Evolutionary conservation across 352 stramenopile genomes (phyloP).

Genomic region (Globisporangium spiculum): DNA sequence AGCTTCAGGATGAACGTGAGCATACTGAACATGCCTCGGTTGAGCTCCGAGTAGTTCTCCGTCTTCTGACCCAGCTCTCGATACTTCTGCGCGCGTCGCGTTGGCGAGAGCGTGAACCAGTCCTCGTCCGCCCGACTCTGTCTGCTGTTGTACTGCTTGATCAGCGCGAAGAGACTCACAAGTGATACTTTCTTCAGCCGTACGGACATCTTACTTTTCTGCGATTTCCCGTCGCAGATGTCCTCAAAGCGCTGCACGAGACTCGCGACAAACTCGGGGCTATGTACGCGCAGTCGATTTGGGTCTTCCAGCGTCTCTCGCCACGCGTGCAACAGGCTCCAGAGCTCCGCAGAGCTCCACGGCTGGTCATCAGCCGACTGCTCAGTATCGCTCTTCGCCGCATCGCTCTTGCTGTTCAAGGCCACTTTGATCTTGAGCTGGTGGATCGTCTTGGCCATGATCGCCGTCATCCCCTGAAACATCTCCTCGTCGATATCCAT

Average conservation of each 20-base stretch:
- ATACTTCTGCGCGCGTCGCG: not conserved
- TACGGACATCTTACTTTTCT: not conserved
- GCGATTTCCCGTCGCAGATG: not conserved
- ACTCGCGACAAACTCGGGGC: not conserved
- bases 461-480: not conserved
- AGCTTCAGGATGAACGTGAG: conserved; percentile 3
- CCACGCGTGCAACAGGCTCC: not conserved
- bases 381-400: not conserved
- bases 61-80: not conserved
- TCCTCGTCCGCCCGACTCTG: not conserved
- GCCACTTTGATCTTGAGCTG: not conserved
- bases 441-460: conserved; percentile 4
- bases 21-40: conserved; percentile 2
- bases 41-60: conserved; percentile 2
- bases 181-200: not conserved
- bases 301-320: not conserved
- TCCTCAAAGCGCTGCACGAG: conserved; percentile 1
- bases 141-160: not conserved
- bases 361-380: not conserved
- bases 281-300: not conserved
- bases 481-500: conserved; percentile 5
- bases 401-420: not conserved
- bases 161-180: conserved; percentile 1
- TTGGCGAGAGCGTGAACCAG: not conserved
- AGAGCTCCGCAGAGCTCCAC: conserved; percentile 1